Conservation (phyloP, 768 basidiomycete genomes). For the Lactarius evosmus region DNA sequence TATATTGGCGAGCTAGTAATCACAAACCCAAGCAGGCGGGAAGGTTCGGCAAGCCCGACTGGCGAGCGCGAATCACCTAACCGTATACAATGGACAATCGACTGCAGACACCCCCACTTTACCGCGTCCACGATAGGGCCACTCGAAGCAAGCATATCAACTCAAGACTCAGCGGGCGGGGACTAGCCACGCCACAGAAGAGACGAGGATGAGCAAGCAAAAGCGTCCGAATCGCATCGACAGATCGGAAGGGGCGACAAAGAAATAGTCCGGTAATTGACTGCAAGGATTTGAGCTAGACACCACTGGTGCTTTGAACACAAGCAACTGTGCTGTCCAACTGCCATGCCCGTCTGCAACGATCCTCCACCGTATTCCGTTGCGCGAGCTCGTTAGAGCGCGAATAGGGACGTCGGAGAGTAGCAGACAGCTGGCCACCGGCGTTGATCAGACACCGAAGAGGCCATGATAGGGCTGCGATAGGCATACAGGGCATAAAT, state of each 20-base stretch:
- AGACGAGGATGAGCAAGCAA: slow-evolving; percentile 25
- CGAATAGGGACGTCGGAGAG: slow-evolving; percentile 30
- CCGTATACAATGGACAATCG: slow-evolving; percentile 11
- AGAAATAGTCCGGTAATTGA: background rate
- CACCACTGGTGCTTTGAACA: slow-evolving; percentile 11
- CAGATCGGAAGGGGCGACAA: background rate
- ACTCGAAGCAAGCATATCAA: slow-evolving; percentile 20
- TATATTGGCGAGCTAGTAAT: slow-evolving; percentile 12
- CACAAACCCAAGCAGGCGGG: slow-evolving; percentile 13
- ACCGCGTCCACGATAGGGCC: slow-evolving; percentile 12
- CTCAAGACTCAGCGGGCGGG: slow-evolving; percentile 26
- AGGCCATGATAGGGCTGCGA: slow-evolving; percentile 10
- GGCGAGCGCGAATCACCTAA: slow-evolving; percentile 28
- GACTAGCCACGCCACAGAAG: slow-evolving; percentile 27
- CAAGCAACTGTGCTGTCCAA: background rate
- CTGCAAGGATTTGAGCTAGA: slow-evolving; percentile 9
- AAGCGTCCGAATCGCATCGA: slow-evolving; percentile 9
- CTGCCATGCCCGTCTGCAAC: slow-evolving; percentile 15
- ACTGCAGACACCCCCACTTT: slow-evolving; percentile 3
- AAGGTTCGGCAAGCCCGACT: slow-evolving; percentile 26
- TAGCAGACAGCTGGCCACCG: slow-evolving; percentile 26
- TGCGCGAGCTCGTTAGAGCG: slow-evolving; percentile 17
- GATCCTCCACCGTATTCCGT: slow-evolving; percentile 10
- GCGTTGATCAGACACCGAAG: slow-evolving; percentile 48
- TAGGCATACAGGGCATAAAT: slow-evolving; percentile 30